phyloP scores from a whole-genome alignment of 2,329 filamentous ascomycete genomes.

The Alternaria sp. region DNA sequence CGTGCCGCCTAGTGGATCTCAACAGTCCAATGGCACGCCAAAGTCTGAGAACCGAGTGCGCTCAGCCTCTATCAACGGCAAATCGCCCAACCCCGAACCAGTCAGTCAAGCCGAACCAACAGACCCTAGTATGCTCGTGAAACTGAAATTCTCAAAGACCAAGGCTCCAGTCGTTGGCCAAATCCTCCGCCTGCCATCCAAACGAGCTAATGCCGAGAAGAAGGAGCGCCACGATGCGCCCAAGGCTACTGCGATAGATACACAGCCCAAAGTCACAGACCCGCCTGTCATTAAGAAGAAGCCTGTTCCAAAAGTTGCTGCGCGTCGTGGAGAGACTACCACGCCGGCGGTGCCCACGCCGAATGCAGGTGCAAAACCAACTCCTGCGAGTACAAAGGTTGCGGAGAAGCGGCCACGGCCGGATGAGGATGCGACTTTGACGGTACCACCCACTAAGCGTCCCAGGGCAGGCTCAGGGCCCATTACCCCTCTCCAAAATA shows the following conservation, averaged over 20 bases:
- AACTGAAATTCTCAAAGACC: conserved; percentile 61
- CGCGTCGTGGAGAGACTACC: conserved; percentile 34
- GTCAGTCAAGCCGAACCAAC: conserved; percentile 20
- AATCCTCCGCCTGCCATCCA: conserved; percentile 46
- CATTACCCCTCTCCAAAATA: conserved; percentile 42
- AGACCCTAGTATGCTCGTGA: conserved; percentile 54
- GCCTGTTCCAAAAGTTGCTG: conserved; percentile 35
- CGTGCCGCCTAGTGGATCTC: conserved; percentile 28
- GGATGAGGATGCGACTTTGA: conserved; percentile 40
- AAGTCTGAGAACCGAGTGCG: conserved; percentile 37
- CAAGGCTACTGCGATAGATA: conserved; percentile 27
- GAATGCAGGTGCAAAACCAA: conserved; percentile 19
- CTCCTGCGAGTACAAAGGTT: conserved; percentile 23
- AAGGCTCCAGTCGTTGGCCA: conserved; percentile 59
- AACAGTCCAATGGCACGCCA: conserved; percentile 29
- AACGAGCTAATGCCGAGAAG: conserved; percentile 30
- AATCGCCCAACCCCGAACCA: conserved; percentile 32
- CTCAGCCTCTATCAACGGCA: conserved; percentile 39
- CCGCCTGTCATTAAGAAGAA: conserved; percentile 36
- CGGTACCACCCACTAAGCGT: conserved; percentile 43
- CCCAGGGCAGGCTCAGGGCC: conserved; percentile 42
- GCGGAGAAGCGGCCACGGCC: conserved; percentile 48
- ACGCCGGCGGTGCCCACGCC: conserved; percentile 22
- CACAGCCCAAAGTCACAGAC: conserved; percentile 33
- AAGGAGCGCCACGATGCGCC: conserved; percentile 38